Conservation (phyloP, 345 rosid species). For the Gynandropsis gynandra region DNA sequence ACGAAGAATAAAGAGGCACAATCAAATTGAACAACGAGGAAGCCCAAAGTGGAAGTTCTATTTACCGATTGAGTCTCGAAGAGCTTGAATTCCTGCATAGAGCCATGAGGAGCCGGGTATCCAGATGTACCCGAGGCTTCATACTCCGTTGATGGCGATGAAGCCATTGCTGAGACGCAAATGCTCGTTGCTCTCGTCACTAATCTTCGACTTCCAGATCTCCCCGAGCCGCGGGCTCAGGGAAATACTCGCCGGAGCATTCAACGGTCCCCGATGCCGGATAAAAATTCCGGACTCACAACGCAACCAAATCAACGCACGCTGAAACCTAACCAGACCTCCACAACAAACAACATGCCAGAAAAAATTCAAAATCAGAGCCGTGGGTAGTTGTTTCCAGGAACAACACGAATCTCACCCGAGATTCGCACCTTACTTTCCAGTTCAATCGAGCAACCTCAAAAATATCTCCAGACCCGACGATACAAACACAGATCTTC, state of each 20-base stretch:
- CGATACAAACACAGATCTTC: neutral
- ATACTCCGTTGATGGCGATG: constrained; percentile 20
- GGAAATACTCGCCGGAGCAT: constrained; percentile 11
- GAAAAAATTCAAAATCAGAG: neutral
- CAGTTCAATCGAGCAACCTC: neutral
- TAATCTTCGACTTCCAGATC: constrained; percentile 16
- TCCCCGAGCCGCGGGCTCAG: constrained; percentile 17
- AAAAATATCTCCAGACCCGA: neutral
- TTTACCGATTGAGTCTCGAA: constrained; percentile 28
- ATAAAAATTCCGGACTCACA: constrained; percentile 6
- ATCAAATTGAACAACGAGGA: neutral
- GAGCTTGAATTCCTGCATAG: constrained; percentile 31
- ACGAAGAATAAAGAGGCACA: neutral
- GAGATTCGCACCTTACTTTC: constrained; percentile 1
- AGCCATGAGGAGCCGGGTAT: constrained; percentile 18
- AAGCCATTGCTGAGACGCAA: constrained; percentile 15
- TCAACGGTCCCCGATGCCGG: constrained; percentile 4
- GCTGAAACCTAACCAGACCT: constrained; percentile 2
- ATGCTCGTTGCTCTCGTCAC: neutral
- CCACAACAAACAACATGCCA: neutral
- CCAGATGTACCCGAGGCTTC: constrained; percentile 16
- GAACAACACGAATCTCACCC: constrained; percentile 7
- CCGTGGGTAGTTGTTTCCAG: neutral
- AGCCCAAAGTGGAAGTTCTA: neutral
- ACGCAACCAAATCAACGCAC: constrained; percentile 9